Evolutionary conservation across 2,329 filamentous ascomycete species (phyloP).

Genomic region (Pseudogymnoascus sp.): DNA sequence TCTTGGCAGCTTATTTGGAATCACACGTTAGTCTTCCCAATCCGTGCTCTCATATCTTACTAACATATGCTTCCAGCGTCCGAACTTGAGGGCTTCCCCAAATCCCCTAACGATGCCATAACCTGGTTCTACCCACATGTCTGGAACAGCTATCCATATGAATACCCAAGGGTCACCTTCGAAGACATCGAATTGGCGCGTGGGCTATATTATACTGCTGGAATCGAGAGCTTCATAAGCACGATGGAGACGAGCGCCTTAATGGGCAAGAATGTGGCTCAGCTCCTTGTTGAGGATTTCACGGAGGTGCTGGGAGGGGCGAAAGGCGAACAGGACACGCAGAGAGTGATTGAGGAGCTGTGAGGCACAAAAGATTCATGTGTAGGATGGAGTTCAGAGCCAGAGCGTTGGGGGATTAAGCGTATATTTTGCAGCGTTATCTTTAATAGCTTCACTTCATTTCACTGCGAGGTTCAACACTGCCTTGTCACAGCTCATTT

Average conservation of each 20-base stretch:
- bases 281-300: slow-evolving; percentile 59
- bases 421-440: not conserved
- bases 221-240: slow-evolving; percentile 88
- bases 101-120: slow-evolving; percentile 37
- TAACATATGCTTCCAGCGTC: slow-evolving; percentile 17
- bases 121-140: slow-evolving; percentile 71
- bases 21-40: slow-evolving; percentile 16
- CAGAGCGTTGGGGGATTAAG: not conserved
- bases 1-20: slow-evolving; percentile 45
- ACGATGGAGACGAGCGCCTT: slow-evolving; percentile 96
- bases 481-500: not conserved
- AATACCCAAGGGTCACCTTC: slow-evolving; percentile 79
- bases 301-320: slow-evolving; percentile 21
- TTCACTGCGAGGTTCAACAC: not conserved
- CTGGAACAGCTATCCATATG: slow-evolving; percentile 81
- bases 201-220: slow-evolving; percentile 63
- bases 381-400: not conserved
- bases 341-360: slow-evolving; percentile 13
- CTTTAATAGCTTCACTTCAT: not conserved
- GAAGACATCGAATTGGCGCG: slow-evolving; percentile 66
- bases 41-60: slow-evolving; percentile 11
- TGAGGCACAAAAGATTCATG: not conserved
- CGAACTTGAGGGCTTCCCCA: slow-evolving; percentile 17
- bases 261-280: slow-evolving; percentile 81
- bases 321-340: not conserved